These are phyloP conservation scores for Entonaema liquescens DNA, from an alignment of 495 filamentous ascomycete species.

Conservation along the genomic window DNA sequence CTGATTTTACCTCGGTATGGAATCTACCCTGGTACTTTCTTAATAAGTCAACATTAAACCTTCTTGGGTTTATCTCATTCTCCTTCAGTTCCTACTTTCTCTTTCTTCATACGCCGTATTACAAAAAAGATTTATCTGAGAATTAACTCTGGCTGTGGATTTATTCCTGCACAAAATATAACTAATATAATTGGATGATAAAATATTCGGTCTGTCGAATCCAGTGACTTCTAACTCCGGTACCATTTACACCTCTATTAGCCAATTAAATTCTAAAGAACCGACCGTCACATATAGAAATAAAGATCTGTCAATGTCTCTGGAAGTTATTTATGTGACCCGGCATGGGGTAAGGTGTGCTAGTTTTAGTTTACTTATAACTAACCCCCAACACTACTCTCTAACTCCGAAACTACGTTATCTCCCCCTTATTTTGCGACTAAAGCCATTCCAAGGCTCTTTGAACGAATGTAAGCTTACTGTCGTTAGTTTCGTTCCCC, in stretches of 20 bases:
- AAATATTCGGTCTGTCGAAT: neutral
- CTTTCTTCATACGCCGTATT: too few relatives aligned
- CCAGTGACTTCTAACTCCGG: neutral
- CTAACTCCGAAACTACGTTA: conserved; percentile 7
- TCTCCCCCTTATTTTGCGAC: neutral
- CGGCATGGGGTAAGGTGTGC: conserved; percentile 79
- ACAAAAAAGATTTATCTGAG: too few relatives aligned
- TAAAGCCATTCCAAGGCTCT: conserved; percentile 31
- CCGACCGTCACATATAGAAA: neutral
- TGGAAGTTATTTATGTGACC: conserved; percentile 85
- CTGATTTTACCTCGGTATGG: conserved; percentile 12
- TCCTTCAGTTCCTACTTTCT: neutral
- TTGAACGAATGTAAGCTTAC: conserved; percentile 30
- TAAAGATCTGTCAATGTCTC: conserved; percentile 49
- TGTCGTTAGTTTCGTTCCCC: conserved; percentile 80
- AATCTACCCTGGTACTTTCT: neutral
- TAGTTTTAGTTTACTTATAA: conserved; percentile 2
- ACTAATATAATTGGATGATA: neutral
- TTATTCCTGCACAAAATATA: neutral
- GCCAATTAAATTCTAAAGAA: neutral
- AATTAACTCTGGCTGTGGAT: neutral
- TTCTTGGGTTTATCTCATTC: neutral
- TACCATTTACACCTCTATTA: neutral
- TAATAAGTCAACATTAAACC: neutral
- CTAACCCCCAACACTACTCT: neutral